Base-by-base conservation (phyloP, 2,329 filamentous ascomycete genomes). In the Aspergillus jensenii region DNA sequence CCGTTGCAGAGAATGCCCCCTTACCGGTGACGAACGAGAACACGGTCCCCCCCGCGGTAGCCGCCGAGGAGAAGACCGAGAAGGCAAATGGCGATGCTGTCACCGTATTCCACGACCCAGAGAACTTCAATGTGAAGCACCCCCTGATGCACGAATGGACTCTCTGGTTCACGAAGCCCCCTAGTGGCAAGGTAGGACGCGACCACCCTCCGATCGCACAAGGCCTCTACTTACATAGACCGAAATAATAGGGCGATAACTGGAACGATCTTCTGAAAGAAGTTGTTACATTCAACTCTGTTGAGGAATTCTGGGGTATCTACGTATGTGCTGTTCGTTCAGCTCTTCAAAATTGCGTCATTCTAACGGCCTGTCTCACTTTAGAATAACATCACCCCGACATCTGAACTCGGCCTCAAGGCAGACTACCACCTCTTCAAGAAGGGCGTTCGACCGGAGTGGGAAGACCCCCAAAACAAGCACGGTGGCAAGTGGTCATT, bases 391-490 rank as follows among this genome's bases (percentile, higher is more conserved):
- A 97, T 99, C 76, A 91, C 93, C 51, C 89, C 93, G 44, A 93
- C 96, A 68, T 97, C 93, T 68, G 92, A 98, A 71, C 88, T 99
- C 44, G 91, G 93, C 45, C 87, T 96, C 73, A 99, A 99, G 83
- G 96, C 95, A 73, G 95, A 99, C 78, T 99, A 99, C 81, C 96
- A 99, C 74, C 90, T 99, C 45, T 99, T 99, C 89, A 99, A 99
- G 84, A 89, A 89, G 69, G 93, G 93, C 65, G 91, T 99, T 62
- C 91, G 95, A 64, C 95, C 95, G 37, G 96, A 99, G 80, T 99
- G 95, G 95, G 95, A 99, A 79, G 95, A 99, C 75, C 84, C 87
- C 25, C 92, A 98, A 82, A 99, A 99, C 83, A 99, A 98, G 85
- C 92, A 98, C 76, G 95, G 95, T 68, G 95, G 95, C 79, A 97